Base-by-base conservation (phyloP, 345 rosid species). In the Cardamine resedifolia region DNA sequence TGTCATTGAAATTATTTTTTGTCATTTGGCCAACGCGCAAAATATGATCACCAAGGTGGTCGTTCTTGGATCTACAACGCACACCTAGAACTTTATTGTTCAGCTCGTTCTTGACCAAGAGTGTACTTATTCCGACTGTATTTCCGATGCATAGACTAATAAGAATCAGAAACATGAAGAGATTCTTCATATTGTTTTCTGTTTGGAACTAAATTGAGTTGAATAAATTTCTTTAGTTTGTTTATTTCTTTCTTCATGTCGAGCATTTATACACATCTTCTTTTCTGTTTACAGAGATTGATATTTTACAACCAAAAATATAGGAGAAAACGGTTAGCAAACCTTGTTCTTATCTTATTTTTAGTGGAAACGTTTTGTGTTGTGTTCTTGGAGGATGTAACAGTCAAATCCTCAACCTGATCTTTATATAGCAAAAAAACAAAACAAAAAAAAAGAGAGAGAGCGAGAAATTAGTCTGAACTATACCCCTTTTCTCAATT, bases 51-150 rank as follows among this genome's bases (percentile, higher is more conserved):
- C 66, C 58, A 36, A 70, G 74, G 7, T 70, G 3, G 49, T 70
- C 11, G 59, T 70, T 9, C 45, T 70, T 70, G 11, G 74, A 70
- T 60, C 10, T 70, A 16, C 74, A 70, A 33, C 55, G 66, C 12
- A 70, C 58, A n/a, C 20, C 64, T 2, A 70, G 67, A 7, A 15
- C 4, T 23, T 59, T 24, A 4, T 58, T 34, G 12, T 33, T 7
- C 2, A 70, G 38, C 16, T 70, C 66, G 38, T 70, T 70, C 26
- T n/a, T 48, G 12, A 70, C 24, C 49, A 36, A 1, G 5, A 70
- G 26, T 33, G 10, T 34, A 7, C 2, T 59, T 34, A 15, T 34
- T 24, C 49, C 74, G 1, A 59, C 3, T 15, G 58, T 8, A 6
- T 58, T 50, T 3, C 26, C 28, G 4, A 70, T 49, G 58, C 67